Evolutionary conservation across 192 early-diverging fungal species (phyloP), one percentile per base, ranked within the genome.

Genomic region (Chytriomyces hyalinus): DNA sequence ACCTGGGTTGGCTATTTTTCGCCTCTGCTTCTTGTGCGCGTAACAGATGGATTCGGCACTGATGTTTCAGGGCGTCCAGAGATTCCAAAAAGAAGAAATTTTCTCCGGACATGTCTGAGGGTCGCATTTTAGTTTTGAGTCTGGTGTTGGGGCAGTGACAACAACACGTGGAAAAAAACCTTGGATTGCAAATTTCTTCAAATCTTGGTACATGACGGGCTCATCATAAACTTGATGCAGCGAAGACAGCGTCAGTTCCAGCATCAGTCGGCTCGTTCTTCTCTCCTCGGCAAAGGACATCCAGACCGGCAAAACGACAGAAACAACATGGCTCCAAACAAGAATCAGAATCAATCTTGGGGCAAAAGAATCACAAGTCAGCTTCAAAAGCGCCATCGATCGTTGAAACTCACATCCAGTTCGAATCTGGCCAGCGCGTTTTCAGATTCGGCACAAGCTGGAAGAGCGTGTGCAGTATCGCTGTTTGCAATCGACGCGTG

Each of bases 151-250:
- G 53, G 36, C 36, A 36, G 1, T 0, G 0, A 57, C 2, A 4
- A 0, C 13, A 57, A 2, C 15, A 57, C 0, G 20, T 13, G 53
- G 15, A 57, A 57, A 57, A 11, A n/a, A 20, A 57, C 53, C 53
- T 57, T 57, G 53, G 20, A 57, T 57, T 20, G 53, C 53, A 57
- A 57, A 57, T 57, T 57, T 13, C 53, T 57, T 57, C 53, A 57
- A 57, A 20, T 57, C 53, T 57, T 57, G 15, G 20, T n/a, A 57
- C 53, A 57, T 57, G 15, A 20, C 20, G 13, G 15, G 53, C 13
- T 57, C 53, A n/a, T 57, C 53, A 20, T 57, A 57, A 57, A 57
- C 53, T 57, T 13, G 13, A 57, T 57, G 20, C 15, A 57, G 2
- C 53, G 53, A 57, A 20, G 53, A 20, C 53, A 57, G 53, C 15